A percentile compares a stretch with the other conserved stretches of the same genome.
Conservation (phyloP, 495 filamentous ascomycete species). For the Trichoderma parareesei region DNA sequence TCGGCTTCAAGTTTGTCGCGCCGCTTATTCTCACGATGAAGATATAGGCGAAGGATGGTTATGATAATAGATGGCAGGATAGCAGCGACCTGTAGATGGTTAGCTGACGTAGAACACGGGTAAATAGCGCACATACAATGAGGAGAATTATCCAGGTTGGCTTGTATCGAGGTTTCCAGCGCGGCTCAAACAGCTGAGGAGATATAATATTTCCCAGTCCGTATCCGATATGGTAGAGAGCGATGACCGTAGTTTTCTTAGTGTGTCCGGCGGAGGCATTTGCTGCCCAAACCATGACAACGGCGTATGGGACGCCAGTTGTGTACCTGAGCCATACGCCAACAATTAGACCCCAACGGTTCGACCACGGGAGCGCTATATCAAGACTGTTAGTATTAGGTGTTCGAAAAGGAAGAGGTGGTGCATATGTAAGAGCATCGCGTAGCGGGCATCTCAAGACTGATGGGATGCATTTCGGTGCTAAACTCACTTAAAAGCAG, state of each 20-base stretch:
- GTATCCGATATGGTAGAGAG: conserved; percentile 33
- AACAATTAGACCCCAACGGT: conserved; percentile 30
- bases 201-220: conserved; percentile 29
- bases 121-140: conserved; percentile 22
- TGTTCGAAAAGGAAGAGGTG: background rate
- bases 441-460: no score
- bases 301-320: conserved; percentile 30
- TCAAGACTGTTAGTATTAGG: background rate
- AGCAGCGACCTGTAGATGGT: background rate
- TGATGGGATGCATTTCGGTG: background rate
- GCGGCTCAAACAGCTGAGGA: conserved; percentile 28
- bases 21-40: conserved; percentile 28
- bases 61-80: conserved; percentile 20
- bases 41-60: conserved; percentile 21
- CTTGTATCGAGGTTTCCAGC: conserved; percentile 29
- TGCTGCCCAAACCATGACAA: conserved; percentile 32
- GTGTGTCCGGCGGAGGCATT: conserved; percentile 32
- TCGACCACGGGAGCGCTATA: conserved; percentile 28
- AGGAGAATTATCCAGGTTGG: conserved; percentile 36
- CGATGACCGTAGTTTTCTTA: conserved; percentile 40
- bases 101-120: background rate
- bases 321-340: conserved; percentile 33
- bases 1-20: conserved; percentile 22
- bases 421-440: no score
- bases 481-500: conserved; percentile 19